Evolutionary conservation across 2,329 filamentous ascomycete genomes (phyloP).

Genomic region (Calonectria hongkongensis): DNA sequence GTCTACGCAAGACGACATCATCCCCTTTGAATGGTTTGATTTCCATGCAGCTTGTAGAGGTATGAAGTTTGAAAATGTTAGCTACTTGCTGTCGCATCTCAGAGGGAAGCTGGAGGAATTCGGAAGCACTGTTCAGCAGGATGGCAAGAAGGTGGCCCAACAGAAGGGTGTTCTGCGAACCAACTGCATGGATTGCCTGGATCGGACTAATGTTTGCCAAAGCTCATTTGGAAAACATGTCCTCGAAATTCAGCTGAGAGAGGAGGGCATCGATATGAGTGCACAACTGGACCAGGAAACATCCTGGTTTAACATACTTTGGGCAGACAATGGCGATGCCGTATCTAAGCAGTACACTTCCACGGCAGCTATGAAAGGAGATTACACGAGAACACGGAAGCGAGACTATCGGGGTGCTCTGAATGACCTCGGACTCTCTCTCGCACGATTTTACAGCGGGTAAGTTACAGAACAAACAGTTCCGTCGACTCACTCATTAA

Average conservation of each 20-base stretch:
- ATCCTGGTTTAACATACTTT: conserved; percentile 95
- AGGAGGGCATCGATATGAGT: conserved; percentile 85
- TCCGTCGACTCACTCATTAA: conserved; percentile 35
- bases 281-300: conserved; percentile 86
- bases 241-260: conserved; percentile 85
- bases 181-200: conserved; percentile 99
- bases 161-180: conserved; percentile 90
- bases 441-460: conserved; percentile 84
- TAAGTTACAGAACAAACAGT: conserved; percentile 59
- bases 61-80: conserved; percentile 98
- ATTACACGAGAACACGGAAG: conserved; percentile 94
- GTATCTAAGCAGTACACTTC: conserved; percentile 97
- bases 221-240: conserved; percentile 91
- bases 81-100: conserved; percentile 83
- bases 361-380: conserved; percentile 95
- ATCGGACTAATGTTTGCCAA: conserved; percentile 96
- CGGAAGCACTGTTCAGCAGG: conserved; percentile 79
- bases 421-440: conserved; percentile 91
- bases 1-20: conserved; percentile 64
- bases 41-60: conserved; percentile 94
- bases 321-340: conserved; percentile 98
- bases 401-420: conserved; percentile 93
- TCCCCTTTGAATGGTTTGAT: conserved; percentile 94
- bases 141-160: conserved; percentile 64
- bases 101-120: conserved; percentile 80